Percentiles rank a stretch among this genome's conserved stretches.
These are phyloP conservation scores for Albophoma yamanashiensis DNA, from an alignment of 2,329 filamentous ascomycete species.

Conservation along the genomic window DNA sequence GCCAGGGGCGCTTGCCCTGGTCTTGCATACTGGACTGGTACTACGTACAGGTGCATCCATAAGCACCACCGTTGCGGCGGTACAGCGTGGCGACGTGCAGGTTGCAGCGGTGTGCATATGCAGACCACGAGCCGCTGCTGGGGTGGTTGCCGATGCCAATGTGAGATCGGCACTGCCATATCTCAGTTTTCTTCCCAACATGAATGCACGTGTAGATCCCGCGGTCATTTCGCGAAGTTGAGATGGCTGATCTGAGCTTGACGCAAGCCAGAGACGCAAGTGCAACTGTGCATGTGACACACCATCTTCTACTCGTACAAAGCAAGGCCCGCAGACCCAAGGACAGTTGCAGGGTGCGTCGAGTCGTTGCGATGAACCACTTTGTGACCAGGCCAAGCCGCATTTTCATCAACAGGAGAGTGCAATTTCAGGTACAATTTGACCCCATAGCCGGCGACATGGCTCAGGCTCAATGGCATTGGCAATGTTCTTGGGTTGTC, in stretches of 20 bases:
- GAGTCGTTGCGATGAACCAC: neutral
- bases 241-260: too few relatives aligned
- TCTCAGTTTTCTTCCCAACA: neutral
- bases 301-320: neutral
- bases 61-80: neutral
- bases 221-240: neutral
- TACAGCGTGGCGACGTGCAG: conserved; percentile 5
- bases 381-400: neutral
- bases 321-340: neutral
- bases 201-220: neutral
- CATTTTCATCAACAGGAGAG: neutral
- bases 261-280: neutral
- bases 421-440: neutral
- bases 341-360: neutral
- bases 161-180: neutral
- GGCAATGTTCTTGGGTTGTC: neutral
- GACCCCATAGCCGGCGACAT: neutral
- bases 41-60: neutral
- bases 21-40: neutral
- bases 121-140: neutral
- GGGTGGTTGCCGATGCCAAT: neutral
- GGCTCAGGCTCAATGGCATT: neutral
- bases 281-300: neutral
- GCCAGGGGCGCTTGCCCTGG: neutral
- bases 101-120: conserved; percentile 1